Evolutionary conservation across 768 basidiomycete genomes (phyloP), one percentile per base, ranked within the genome.

Genomic region (Mycena kentingensis): DNA sequence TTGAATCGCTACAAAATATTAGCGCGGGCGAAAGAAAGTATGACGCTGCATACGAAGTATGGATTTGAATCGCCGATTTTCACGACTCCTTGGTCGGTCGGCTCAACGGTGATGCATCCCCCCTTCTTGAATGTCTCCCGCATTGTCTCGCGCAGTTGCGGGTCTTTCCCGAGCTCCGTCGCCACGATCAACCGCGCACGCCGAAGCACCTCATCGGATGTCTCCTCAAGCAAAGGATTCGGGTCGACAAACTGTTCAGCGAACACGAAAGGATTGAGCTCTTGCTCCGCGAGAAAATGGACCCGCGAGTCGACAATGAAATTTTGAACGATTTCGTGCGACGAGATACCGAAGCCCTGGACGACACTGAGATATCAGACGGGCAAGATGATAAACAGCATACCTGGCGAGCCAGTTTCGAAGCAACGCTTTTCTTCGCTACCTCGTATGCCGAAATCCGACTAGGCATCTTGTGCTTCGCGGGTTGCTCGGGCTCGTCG

Each of bases 81-180:
- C 15, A 73, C 70, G 37, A 83, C 72, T 19, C 97, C 97, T 42
- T 88, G 82, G 46, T 96, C 94, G 1, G 96, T 98, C 0, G 96
- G 94, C 42, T 78, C 76, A 15, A 95, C 85, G 19, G 88, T 85
- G 27, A 98, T 74, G 18, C 82, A 76, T 2, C 88, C 96, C 55
- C 87, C 82, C 12, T 77, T 75, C 63, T 81, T 85, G 77, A 93
- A 94, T 31, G 81, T 65, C 49, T 84, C 77, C 46, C 97, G 84
- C 45, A 93, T 84, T 51, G 84, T 78, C 56, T 85, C 84, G 35
- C 93, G 79, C 26, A 99, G 79, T 11, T 93, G 72, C 12, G 96
- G 96, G 67, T 99, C 96, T 65, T 90, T 95, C 28, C 91, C 90
- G 16, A 98, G 79, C 67, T 98, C 97, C 0, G 90, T 92, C 5